Evolutionary conservation across 345 rosid species (phyloP).

Genomic region (Hypericum androsaemum): DNA sequence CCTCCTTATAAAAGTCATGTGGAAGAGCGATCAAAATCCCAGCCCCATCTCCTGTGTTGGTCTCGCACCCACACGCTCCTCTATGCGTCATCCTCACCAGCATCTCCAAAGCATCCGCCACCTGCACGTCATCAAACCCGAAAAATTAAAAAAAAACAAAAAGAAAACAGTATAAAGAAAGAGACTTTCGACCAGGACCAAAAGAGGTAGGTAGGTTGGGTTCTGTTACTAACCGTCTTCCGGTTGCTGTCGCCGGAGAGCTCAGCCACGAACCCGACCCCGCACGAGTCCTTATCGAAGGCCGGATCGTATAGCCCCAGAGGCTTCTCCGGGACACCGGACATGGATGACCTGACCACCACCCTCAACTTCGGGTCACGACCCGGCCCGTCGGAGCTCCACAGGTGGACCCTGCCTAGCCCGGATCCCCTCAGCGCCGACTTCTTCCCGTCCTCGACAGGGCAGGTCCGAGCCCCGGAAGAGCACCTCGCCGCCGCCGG

Average conservation of each 20-base stretch:
- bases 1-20: slow-evolving; percentile 73
- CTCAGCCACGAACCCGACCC: slow-evolving; percentile 97
- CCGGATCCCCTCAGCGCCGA: slow-evolving; percentile 36
- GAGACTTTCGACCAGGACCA: background rate
- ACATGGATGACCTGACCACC: slow-evolving; percentile 60
- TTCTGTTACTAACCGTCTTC: slow-evolving; percentile 43
- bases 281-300: slow-evolving; percentile 93
- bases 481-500: slow-evolving; percentile 23
- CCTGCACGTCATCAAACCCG: no score
- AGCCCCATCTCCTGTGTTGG: slow-evolving; percentile 98
- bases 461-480: slow-evolving; percentile 16
- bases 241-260: slow-evolving; percentile 81
- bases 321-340: slow-evolving; percentile 87
- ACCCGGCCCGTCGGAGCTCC: slow-evolving; percentile 83
- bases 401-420: slow-evolving; percentile 48
- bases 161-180: slow-evolving; percentile 2
- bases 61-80: slow-evolving; percentile 98
- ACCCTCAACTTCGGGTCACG: slow-evolving; percentile 57
- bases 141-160: background rate
- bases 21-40: slow-evolving; percentile 91
- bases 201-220: background rate
- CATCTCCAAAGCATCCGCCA: slow-evolving; percentile 95
- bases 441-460: slow-evolving; percentile 31
- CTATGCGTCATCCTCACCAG: slow-evolving; percentile 86
- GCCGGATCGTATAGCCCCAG: slow-evolving; percentile 92